These are phyloP conservation scores for Monilinia laxa DNA, from an alignment of 2,329 filamentous ascomycete genomes.

Conservation along the genomic window DNA sequence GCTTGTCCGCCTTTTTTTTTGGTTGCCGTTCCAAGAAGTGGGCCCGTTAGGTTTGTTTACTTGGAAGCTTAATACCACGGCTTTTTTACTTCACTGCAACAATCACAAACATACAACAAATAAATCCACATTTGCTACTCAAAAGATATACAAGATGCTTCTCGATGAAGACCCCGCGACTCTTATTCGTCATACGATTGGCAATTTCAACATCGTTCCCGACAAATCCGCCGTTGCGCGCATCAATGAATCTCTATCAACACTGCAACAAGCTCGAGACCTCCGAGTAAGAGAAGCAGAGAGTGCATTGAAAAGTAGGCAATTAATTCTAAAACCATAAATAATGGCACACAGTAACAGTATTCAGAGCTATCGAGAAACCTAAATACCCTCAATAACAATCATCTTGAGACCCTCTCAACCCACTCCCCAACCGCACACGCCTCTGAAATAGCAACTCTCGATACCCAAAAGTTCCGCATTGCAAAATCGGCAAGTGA, in stretches of 20 bases:
- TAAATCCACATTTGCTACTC: not conserved
- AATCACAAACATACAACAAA: slow-evolving; percentile 8
- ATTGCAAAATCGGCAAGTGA: slow-evolving; percentile 89
- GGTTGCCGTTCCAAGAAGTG: slow-evolving; percentile 15
- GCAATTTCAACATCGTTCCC: slow-evolving; percentile 91
- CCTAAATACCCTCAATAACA: slow-evolving; percentile 69
- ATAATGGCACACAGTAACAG: slow-evolving; percentile 14
- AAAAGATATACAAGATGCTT: slow-evolving; percentile 63
- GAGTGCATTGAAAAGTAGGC: slow-evolving; percentile 58
- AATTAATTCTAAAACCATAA: slow-evolving; percentile 34
- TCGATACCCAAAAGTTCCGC: slow-evolving; percentile 92
- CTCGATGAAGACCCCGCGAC: slow-evolving; percentile 90
- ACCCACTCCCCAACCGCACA: slow-evolving; percentile 77
- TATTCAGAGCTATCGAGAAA: slow-evolving; percentile 64
- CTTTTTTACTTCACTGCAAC: slow-evolving; percentile 2
- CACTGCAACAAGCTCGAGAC: slow-evolving; percentile 80
- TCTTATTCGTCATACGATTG: slow-evolving; percentile 85
- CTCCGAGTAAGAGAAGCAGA: slow-evolving; percentile 72
- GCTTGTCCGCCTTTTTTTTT: slow-evolving; percentile 8
- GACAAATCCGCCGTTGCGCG: slow-evolving; percentile 83
- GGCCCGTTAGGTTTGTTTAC: slow-evolving; percentile 20
- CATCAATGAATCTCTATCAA: slow-evolving; percentile 78
- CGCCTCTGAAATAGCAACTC: slow-evolving; percentile 77
- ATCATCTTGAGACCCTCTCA: slow-evolving; percentile 73
- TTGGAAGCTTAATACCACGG: slow-evolving; percentile 6